Conservation (phyloP, 768 basidiomycete genomes). For the Trametes meyenii region DNA sequence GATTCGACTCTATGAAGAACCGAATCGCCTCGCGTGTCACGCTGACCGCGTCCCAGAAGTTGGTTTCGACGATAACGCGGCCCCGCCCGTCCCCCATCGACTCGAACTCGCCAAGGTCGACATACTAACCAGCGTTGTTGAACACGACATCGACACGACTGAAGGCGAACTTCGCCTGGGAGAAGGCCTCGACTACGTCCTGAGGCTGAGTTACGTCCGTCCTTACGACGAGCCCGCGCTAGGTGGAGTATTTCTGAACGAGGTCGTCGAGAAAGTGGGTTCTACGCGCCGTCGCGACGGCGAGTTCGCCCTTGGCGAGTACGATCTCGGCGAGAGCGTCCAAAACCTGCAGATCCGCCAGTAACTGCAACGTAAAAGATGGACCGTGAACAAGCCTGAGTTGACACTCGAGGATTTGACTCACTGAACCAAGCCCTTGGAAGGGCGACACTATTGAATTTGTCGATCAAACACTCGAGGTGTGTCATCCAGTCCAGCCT, state of each 20-base stretch:
- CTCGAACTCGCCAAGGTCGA: constrained; percentile 24
- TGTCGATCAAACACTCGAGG: background rate
- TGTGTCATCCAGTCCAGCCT: background rate
- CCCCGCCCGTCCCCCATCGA: constrained; percentile 14
- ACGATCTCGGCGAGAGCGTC: constrained; percentile 27
- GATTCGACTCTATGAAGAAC: constrained; percentile 42
- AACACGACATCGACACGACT: constrained; percentile 32
- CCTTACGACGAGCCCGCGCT: constrained; percentile 26
- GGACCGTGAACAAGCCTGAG: too few relatives aligned
- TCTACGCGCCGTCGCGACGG: constrained; percentile 31
- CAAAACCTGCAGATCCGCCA: constrained; percentile 33
- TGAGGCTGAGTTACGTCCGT: constrained; percentile 25
- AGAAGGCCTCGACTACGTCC: constrained; percentile 26
- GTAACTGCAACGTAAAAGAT: constrained; percentile 22
- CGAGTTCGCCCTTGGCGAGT: constrained; percentile 30
- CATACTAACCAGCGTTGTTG: constrained; percentile 31
- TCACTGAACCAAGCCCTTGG: constrained; percentile 29
- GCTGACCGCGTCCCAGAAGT: constrained; percentile 33
- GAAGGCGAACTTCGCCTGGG: constrained; percentile 19
- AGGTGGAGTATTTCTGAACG: constrained; percentile 11
- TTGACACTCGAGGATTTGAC: background rate
- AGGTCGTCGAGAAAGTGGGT: constrained; percentile 30
- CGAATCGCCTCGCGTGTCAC: constrained; percentile 38
- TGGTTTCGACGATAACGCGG: constrained; percentile 27
- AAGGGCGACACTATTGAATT: constrained; percentile 23